Base-by-base conservation (phyloP, 805 yeast species). In the Metschnikowia lunata region DNA sequence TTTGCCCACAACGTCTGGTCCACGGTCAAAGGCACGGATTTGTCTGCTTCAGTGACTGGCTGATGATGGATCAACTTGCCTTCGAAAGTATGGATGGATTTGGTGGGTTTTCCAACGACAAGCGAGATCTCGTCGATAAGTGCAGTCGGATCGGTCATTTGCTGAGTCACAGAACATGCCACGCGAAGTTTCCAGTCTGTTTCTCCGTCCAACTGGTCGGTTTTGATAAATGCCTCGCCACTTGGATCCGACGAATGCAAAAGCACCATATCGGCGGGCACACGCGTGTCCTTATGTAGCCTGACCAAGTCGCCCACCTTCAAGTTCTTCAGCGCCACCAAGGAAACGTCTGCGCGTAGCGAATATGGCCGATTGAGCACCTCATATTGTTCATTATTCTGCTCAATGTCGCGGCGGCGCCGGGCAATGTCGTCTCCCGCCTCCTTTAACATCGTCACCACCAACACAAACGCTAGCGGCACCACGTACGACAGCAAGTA, bases 1-100 rank as follows among this genome's bases (percentile, higher is more conserved):
- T 93, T 93, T 11, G 98, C 97, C 99, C 99, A 93, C 61, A 95
- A 64, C 0, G 99, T 88, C 58, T 91, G 90, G 63, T 93, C 99
- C 8, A 93, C 81, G 3, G 84, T 74, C 11, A 93, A 68, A 4
- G 93, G 86, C 18, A 76, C 69, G 1, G 82, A 72, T 26, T 78
- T 74, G 34, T 76, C 77, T 29, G 45, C 34, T n/a, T 41, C 42
- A 11, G 56, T 46, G 7, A 49, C 47, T 2, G 57, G 47, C 31
- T 59, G 63, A 41, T 80, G 82, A 47, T 75, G 72, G 2, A 80
- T 70, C 18, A 90, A 60, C 51, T 82, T 84, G 9, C 99, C 99
- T 39, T 79, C 62, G 63, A 93, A 93, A 2, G 74, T 64, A 57
- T 90, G 91, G 49, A 93, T 93, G 6, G 86, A 77, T 61, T 86